Evolutionary conservation across 306 rosid genomes (phyloP).

Genomic region (Trifolium repens): DNA sequence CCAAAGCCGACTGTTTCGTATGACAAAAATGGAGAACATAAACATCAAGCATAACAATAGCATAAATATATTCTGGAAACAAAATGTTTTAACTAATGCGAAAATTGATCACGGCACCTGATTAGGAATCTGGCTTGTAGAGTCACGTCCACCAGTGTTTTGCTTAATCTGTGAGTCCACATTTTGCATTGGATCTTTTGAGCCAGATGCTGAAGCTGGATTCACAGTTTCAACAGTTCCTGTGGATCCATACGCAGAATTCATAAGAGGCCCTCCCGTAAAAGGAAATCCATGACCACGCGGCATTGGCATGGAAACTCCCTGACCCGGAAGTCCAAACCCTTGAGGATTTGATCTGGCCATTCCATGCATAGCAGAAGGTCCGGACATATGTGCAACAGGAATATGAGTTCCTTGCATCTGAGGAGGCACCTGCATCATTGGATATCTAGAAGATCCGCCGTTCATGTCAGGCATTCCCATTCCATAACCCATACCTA

Average conservation of each 20-base stretch:
- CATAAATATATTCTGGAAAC: conserved; percentile 7
- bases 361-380: conserved; percentile 64
- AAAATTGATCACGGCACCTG: conserved; percentile 24
- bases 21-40: conserved; percentile 29
- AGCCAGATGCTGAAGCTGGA: conserved; percentile 61
- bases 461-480: conserved; percentile 76
- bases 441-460: conserved; percentile 66
- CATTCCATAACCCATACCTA: conserved; percentile 82
- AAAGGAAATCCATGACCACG: conserved; percentile 53
- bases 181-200: conserved; percentile 57
- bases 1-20: conserved; percentile 54
- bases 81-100: not conserved
- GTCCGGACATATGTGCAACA: conserved; percentile 60
- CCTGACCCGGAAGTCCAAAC: conserved; percentile 78
- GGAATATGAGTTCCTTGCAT: conserved; percentile 82
- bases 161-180: conserved; percentile 54
- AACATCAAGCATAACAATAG: conserved; percentile 33
- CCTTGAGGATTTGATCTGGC: conserved; percentile 66
- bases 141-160: conserved; percentile 48
- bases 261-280: conserved; percentile 67
- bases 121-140: conserved; percentile 53
- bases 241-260: conserved; percentile 53
- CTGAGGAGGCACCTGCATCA: conserved; percentile 78
- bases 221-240: conserved; percentile 57
- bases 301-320: conserved; percentile 67